Evolutionary conservation across 192 early-diverging fungal species (phyloP), one percentile per base, ranked within the genome.

Genomic region (Polychytrium aggregatum): DNA sequence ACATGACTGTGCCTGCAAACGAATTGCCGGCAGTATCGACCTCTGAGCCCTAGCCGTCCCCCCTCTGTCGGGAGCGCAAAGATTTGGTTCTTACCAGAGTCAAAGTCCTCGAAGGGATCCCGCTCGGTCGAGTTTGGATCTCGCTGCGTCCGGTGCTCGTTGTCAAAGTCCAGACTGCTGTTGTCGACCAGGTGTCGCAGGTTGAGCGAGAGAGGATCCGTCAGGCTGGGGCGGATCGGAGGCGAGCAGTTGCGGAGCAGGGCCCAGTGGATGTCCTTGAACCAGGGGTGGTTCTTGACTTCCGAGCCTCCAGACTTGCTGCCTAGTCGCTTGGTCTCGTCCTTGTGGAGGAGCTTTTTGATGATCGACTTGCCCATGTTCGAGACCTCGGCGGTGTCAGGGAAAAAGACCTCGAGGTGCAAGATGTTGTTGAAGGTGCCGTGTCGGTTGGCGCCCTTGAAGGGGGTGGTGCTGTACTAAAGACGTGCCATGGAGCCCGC

Each of bases 231-330:
- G 33, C 87, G 62, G 48, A 96, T 91, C 1, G 92, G 92, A 39
- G 92, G 91, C 14, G 69, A 71, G 42, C 70, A 56, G 66, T 97
- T 79, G 28, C 91, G 72, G 41, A 99, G 58, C 26, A 97, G 66
- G 3, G 92, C 93, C 90, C 94, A 99, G 36, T 89, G 88, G 29
- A 87, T 74, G 41, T 57, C 77, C 55, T 86, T 88, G 65, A 99
- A 98, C 63, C 85, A 96, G 26, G 79, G 59, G 52, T 99, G 92
- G 34, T 64, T 59, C 63, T 99, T 99, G 41, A 99, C 75, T 58
- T 99, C 96, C 1, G 84, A 71, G 2, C 93, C 96, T 4, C 96
- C 96, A 0, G 88, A 83, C 18, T 74, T 74, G 22, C 79, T 83
- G 13, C 96, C 96, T 17, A 99, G 63, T 16, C 96, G 73, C 44